Evolutionary conservation across 2,329 filamentous ascomycete species (phyloP).

Genomic region (Elsinoe perseae): DNA sequence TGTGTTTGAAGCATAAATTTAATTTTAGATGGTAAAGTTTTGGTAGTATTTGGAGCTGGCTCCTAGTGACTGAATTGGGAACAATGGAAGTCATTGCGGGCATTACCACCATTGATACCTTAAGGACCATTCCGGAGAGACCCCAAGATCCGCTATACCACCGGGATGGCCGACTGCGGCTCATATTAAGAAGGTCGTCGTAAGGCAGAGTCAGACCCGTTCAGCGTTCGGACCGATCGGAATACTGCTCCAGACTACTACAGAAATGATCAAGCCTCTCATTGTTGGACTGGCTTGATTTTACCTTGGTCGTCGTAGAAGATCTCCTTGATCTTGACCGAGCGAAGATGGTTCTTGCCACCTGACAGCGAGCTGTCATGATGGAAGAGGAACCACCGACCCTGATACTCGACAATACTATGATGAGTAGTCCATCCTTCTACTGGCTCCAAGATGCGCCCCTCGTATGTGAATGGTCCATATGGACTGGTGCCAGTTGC

Average conservation of each 20-base stretch:
- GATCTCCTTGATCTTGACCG: conserved; percentile 68
- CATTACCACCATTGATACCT: no score
- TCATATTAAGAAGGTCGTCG: no score
- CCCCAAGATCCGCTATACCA: no score
- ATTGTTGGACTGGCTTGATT: conserved; percentile 35
- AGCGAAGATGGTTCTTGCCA: conserved; percentile 63
- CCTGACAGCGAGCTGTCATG: conserved; percentile 64
- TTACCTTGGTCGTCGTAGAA: conserved; percentile 60
- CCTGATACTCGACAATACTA: conserved; percentile 65
- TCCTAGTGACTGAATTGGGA: no score
- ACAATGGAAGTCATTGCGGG: no score
- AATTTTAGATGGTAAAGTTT: no score
- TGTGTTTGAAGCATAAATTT: no score
- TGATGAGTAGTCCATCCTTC: conserved; percentile 77
- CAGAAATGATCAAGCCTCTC: background rate
- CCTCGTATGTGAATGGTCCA: conserved; percentile 66
- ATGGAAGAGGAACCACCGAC: conserved; percentile 67
- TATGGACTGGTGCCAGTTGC: conserved; percentile 56
- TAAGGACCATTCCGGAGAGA: no score
- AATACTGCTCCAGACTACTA: background rate
- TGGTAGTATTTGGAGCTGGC: no score
- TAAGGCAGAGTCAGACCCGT: background rate
- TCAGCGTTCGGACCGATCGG: no score
- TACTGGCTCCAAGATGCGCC: conserved; percentile 66
- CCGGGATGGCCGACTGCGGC: no score